A percentile compares a stretch with the other conserved stretches of the same genome.
These are phyloP conservation scores for Forsythia viridissima DNA, from an alignment of 257 asterid species.

Conservation along the genomic window DNA sequence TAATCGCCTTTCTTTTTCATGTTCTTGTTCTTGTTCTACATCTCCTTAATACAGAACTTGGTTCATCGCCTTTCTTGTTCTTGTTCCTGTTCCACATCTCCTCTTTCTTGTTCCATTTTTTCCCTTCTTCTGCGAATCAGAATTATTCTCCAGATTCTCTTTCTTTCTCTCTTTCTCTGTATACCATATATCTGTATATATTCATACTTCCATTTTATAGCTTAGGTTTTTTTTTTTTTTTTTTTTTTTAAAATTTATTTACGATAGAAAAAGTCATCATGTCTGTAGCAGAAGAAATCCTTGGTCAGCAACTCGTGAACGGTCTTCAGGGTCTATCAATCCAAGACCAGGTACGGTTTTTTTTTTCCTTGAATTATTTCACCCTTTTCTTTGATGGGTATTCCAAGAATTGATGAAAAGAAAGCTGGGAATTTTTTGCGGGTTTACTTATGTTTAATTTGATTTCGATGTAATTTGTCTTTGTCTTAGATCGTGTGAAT, in stretches of 20 bases:
- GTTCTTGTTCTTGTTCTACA: no score
- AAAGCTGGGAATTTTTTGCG: not conserved
- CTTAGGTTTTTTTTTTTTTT: conserved; percentile 6
- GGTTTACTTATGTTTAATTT: not conserved
- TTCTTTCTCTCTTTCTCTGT: not conserved
- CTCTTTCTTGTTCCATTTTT: not conserved
- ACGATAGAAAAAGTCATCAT: conserved; percentile 6
- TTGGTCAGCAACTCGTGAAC: conserved; percentile 35
- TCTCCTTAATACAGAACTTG: no score
- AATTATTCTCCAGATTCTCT: conserved; percentile 34
- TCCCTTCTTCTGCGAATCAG: conserved; percentile 31
- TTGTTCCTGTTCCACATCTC: no score
- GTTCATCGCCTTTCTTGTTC: no score
- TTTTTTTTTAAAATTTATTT: not conserved
- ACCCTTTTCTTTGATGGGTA: not conserved
- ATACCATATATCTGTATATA: conserved; percentile 1
- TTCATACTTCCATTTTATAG: conserved; percentile 15
- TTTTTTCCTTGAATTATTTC: no score
- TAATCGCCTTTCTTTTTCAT: no score
- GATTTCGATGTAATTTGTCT: not conserved
- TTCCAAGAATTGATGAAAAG: not conserved
- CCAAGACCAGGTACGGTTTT: conserved; percentile 42
- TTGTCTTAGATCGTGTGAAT: not conserved
- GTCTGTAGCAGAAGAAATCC: conserved; percentile 28
- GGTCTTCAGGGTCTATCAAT: conserved; percentile 38